Percentiles rank a stretch among this genome's conserved stretches.
phyloP scores from a whole-genome alignment of 2,329 filamentous ascomycete genomes.

The Epichloe sp. region DNA sequence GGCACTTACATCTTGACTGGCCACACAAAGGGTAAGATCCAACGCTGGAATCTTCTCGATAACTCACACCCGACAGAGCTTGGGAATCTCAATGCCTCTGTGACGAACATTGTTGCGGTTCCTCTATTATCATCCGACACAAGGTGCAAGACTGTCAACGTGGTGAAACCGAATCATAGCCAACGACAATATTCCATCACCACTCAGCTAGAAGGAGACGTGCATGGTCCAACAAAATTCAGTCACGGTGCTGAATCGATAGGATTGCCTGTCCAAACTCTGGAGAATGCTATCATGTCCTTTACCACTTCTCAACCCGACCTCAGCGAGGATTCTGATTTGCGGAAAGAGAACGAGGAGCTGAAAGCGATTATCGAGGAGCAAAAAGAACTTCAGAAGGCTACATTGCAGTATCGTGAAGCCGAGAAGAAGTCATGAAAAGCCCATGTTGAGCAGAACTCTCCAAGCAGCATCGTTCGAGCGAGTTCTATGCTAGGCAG shows the following conservation, averaged over 20 bases:
- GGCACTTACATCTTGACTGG: conserved; percentile 69
- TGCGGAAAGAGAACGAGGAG: conserved; percentile 28
- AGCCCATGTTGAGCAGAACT: background rate
- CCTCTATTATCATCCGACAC: conserved; percentile 36
- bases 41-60: conserved; percentile 67
- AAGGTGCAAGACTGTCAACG: conserved; percentile 38
- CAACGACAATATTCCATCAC: conserved; percentile 52
- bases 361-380: conserved; percentile 32
- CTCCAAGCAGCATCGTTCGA: background rate
- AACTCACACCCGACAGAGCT: conserved; percentile 54
- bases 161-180: conserved; percentile 71
- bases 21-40: conserved; percentile 65
- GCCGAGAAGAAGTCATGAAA: conserved; percentile 1
- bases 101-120: conserved; percentile 70
- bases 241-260: conserved; percentile 29
- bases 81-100: conserved; percentile 61
- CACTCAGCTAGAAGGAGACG: conserved; percentile 42
- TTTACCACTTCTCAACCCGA: background rate
- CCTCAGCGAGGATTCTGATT: conserved; percentile 9
- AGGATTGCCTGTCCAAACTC: conserved; percentile 36
- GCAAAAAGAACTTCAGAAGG: conserved; percentile 20
- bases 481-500: background rate
- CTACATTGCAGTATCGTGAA: conserved; percentile 5
- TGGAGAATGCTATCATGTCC: conserved; percentile 19
- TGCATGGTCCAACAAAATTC: conserved; percentile 29